Evolutionary conservation across 2,329 filamentous ascomycete species (phyloP), one percentile per base, ranked within the genome.

Genomic region (Chrysosporium keratinophilum): DNA sequence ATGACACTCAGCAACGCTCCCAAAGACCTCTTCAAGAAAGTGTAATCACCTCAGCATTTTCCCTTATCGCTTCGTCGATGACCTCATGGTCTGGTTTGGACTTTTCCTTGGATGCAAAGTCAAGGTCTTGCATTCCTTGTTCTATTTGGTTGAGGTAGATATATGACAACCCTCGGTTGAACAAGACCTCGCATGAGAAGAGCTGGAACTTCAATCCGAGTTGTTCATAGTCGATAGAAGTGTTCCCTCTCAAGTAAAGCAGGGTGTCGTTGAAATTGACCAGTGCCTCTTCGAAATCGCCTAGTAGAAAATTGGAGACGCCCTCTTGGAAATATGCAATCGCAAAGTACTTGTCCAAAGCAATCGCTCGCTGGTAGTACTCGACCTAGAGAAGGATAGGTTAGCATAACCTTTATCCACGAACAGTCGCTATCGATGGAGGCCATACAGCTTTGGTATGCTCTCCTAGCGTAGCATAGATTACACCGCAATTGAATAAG

Each of bases 221-320:
- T 69, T 98, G 93, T 57, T 95, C 88, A 70, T 98, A 98, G 71
- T 98, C 90, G 71, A 98, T 98, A 73, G 93, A 88, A 54, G 88
- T 90, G 74, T 98, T 97, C 58, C 93, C 93, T 65, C 93, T 82
- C 44, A 98, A 79, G 70, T 97, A 97, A 41, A 96, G 76, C 40
- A 98, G 77, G 0, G 93, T 96, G 67, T 98, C 93, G 74, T 98
- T 98, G 78, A 98, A 98, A 73, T 97, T 97, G 61, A 90, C 90
- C 57, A 97, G 77, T 15, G 93, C 93, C 70, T 97, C 93, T 69
- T 97, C 90, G 62, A 97, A 97, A 67, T 98, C 93, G 56, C 91
- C 91, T 53, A 97, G 81, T 48, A 98, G 76, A 70, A 98, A 98
- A 69, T 97, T 98, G 53, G 93, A 97, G 15, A 98, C 93, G 42